These are phyloP conservation scores for Colletotrichum tropicicola DNA, from an alignment of 2,329 filamentous ascomycete genomes.

Conservation along the genomic window DNA sequence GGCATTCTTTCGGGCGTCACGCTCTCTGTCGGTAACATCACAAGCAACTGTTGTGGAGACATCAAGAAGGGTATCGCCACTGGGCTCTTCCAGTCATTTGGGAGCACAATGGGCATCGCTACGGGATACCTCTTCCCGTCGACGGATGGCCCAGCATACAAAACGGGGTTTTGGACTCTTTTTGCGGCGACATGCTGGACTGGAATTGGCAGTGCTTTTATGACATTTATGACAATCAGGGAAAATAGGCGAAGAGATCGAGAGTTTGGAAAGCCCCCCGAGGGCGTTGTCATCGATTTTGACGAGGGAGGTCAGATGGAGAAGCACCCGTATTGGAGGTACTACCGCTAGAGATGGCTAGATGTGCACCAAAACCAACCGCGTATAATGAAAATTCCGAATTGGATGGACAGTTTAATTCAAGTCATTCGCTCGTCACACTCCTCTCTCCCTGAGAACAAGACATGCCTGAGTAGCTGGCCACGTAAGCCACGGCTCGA, in stretches of 20 bases:
- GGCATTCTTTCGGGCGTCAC: slow-evolving; percentile 16
- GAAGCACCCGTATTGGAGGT: slow-evolving; percentile 23
- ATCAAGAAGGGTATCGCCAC: slow-evolving; percentile 25
- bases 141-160: slow-evolving; percentile 11
- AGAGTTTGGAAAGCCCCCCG: slow-evolving; percentile 12
- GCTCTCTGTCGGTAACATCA: slow-evolving; percentile 13
- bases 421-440: too few relatives aligned
- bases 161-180: slow-evolving; percentile 22
- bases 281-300: slow-evolving; percentile 10
- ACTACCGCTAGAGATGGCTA: neutral
- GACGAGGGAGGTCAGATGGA: slow-evolving; percentile 23
- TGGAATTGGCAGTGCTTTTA: slow-evolving; percentile 8
- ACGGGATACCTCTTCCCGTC: slow-evolving; percentile 18
- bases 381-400: too few relatives aligned
- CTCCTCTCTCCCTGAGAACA: too few relatives aligned
- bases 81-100: slow-evolving; percentile 19
- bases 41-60: slow-evolving; percentile 24
- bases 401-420: too few relatives aligned
- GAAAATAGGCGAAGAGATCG: slow-evolving; percentile 32
- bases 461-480: too few relatives aligned
- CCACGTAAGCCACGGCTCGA: too few relatives aligned
- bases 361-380: too few relatives aligned
- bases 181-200: slow-evolving; percentile 25
- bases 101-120: slow-evolving; percentile 26
- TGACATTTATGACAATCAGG: slow-evolving; percentile 25